phyloP scores from a whole-genome alignment of 2,329 filamentous ascomycete species.

The Beauveria pseudobassiana region DNA sequence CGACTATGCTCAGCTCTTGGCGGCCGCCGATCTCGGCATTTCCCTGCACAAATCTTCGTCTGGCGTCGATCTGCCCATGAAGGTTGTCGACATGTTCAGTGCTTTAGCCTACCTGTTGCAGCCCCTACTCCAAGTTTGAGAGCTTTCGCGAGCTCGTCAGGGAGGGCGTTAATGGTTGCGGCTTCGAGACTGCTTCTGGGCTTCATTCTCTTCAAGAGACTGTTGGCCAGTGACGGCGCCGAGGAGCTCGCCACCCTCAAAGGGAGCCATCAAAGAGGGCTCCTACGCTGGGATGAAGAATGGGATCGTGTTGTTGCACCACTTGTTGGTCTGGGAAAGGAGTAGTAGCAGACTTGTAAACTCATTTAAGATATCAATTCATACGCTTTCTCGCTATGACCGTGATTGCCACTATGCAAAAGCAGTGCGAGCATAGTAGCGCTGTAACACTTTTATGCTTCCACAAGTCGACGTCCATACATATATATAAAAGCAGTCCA shows the following conservation, averaged over 20 bases:
- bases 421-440: not conserved
- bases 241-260: constrained; percentile 54
- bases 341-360: constrained; percentile 6
- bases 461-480: not conserved
- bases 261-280: constrained; percentile 68
- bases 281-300: constrained; percentile 81
- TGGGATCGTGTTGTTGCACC: constrained; percentile 79
- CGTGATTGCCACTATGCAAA: not conserved
- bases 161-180: constrained; percentile 77
- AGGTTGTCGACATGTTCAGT: constrained; percentile 98
- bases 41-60: constrained; percentile 90
- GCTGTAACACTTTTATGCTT: not conserved
- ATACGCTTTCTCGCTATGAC: not conserved
- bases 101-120: constrained; percentile 81
- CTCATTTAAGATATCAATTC: not conserved
- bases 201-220: constrained; percentile 55
- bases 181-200: constrained; percentile 67
- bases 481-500: not conserved
- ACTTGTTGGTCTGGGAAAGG: constrained; percentile 48
- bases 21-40: constrained; percentile 80
- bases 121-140: constrained; percentile 78
- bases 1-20: constrained; percentile 80
- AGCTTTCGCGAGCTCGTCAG: constrained; percentile 87
- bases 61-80: constrained; percentile 96
- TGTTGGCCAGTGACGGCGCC: constrained; percentile 50